Evolutionary conservation across 116 monocot species (phyloP), one percentile per base, ranked within the genome.

Genomic region (Zostera marina): DNA sequence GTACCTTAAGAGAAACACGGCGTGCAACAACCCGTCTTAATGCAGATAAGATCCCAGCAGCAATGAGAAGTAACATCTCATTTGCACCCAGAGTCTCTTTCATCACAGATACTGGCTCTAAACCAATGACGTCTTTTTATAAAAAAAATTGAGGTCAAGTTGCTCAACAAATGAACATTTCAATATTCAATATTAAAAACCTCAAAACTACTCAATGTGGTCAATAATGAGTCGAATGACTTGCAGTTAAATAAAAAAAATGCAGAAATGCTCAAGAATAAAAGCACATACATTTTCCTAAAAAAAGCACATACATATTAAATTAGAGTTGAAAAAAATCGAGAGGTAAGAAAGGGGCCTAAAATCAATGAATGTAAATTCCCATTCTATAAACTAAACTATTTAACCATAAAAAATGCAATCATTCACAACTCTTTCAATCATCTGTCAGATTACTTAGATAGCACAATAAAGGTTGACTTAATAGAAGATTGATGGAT

Each of bases 1-100:
- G 23, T 78, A 89, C 96, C 96, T 86, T 98, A 13, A 98, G 90
- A 49, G 83, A 98, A n/a, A 81, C 62, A 59, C 90, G 89, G 10
- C 96, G 70, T 56, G 96, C 79, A 59, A 98, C 82, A 22, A 98
- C 83, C 61, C 96, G 82, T 78, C 96, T 75, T 59, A 89, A 69
- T 70, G 96, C 90, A 23, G 89, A 85, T 62, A 98, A 78, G 47
- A 98, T 78, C 43, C 96, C 96, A 69, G 89, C 90, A 62, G 74
- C 58, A 44, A 98, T 73, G 56, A 82, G 90, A 41, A 89, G 52
- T 16, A 62, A 38, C 78, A 89, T 85, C 42, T 76, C 78, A 66
- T 81, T 80, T 38, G 71, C 47, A 59, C 79, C 83, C 20, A 78
- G 52, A 66, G 70, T 19, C 56, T 73, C 61, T 38, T 69, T 75